Evolutionary conservation across 805 yeast species (phyloP).

Genomic region (Ogataea siamensis): DNA sequence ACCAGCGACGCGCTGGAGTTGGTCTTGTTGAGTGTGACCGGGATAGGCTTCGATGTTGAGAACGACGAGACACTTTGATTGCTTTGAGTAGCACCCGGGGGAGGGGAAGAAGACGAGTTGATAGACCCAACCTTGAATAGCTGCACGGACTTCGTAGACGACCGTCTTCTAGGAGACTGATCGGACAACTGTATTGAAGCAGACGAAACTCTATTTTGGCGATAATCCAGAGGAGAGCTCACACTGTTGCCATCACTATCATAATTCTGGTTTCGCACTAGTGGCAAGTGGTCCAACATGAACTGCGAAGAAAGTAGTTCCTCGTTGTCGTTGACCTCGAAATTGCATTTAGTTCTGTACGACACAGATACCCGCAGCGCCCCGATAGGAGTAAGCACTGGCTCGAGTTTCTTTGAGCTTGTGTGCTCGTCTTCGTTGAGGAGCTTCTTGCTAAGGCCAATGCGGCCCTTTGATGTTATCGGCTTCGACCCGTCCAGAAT

Average conservation of each 20-base stretch:
- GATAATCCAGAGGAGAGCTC: slow-evolving; percentile 19
- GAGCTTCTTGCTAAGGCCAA: slow-evolving; percentile 68
- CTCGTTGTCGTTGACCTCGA: slow-evolving; percentile 66
- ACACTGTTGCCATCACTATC: slow-evolving; percentile 18
- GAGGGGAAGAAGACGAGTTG: slow-evolving; percentile 37
- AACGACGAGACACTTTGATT: slow-evolving; percentile 21
- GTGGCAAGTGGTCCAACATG: slow-evolving; percentile 17
- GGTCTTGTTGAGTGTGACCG: slow-evolving; percentile 45
- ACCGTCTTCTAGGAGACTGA: slow-evolving; percentile 28
- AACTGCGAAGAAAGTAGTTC: slow-evolving; percentile 49
- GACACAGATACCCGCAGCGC: slow-evolving; percentile 72
- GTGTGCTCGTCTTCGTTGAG: slow-evolving; percentile 42
- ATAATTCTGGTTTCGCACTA: slow-evolving; percentile 11
- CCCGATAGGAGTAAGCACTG: slow-evolving; percentile 76
- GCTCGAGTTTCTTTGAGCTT: slow-evolving; percentile 60
- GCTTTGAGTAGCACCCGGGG: slow-evolving; percentile 18
- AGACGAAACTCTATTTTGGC: slow-evolving; percentile 22
- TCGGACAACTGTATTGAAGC: slow-evolving; percentile 24
- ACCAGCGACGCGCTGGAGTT: slow-evolving; percentile 54
- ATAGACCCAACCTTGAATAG: slow-evolving; percentile 66
- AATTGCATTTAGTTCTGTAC: slow-evolving; percentile 69
- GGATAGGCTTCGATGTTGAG: slow-evolving; percentile 32
- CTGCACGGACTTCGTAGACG: slow-evolving; percentile 44
- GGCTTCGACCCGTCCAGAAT: slow-evolving; percentile 76
- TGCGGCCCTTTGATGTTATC: slow-evolving; percentile 76